Base-by-base conservation (phyloP, 2,329 filamentous ascomycete species). In the Zymoseptoria crescenta region DNA sequence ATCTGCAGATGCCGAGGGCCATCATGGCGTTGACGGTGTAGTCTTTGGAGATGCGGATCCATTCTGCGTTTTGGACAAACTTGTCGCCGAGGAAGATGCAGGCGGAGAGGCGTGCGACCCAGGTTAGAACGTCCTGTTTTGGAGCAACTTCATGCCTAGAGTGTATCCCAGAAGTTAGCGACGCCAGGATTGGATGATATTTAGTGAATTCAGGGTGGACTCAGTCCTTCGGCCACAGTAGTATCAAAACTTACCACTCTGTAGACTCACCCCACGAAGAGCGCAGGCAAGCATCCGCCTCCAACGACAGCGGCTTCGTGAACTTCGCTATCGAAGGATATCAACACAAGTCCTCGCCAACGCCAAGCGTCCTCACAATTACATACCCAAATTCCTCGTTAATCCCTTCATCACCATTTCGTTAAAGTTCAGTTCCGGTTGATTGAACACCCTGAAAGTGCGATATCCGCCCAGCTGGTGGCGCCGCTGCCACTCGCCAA, bases 31-130 rank as follows among this genome's bases (percentile, higher is more conserved):
- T 72, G 49, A 72, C 63, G 1, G 75, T 73, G 65, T 76, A 78
- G 41, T 65, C 59, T 13, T 67, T 70, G 20, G 71, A 66, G 2
- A 72, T 68, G 0, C 69, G 59, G 10, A 78, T 66, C 77, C 77
- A 79, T 56, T 71, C 65, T 56, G 72, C 64, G 58, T 77, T 74
- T 24, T 69, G 68, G 55, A 72, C 73, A 6, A 76, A 63, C 5
- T 63, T 59, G 3, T 71, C 65, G 19, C 76, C 75, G 29, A 75
- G 69, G 55, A 78, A 74, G 49, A 79, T 68, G 19, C 75, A 70
- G 0, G 74, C 72, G 1, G 74, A 75, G 5, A 76, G 65, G 16
- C 76, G 73, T 4, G 73, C 69, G 28, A 79, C 69, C 13, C 77
- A 64, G 2, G 67, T 64, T 0, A 72, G 67, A 50, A 75, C 58